Conservation (phyloP, 768 basidiomycete genomes). For the Phaffia tasmanica region DNA sequence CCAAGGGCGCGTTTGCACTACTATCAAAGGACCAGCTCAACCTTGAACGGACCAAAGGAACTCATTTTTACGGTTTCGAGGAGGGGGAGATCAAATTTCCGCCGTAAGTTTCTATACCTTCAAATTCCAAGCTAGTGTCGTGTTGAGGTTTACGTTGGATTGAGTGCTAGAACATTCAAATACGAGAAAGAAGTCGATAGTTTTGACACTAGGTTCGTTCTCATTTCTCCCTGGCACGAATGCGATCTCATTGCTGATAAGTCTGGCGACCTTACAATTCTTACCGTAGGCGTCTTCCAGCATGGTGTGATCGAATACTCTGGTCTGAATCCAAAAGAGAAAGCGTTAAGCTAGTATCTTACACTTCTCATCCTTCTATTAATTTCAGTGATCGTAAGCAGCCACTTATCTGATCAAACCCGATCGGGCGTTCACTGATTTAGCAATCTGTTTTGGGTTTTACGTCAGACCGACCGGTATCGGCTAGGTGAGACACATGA, state of each 20-base stretch:
- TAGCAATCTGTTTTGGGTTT: not conserved
- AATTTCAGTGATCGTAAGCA: conserved; percentile 8
- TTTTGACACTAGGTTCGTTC: not conserved
- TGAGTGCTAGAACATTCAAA: conserved; percentile 5
- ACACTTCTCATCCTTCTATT: conserved; percentile 14
- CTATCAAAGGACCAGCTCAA: conserved; percentile 11
- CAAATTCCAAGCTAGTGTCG: not conserved
- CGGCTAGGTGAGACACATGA: not conserved
- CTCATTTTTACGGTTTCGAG: conserved; percentile 5
- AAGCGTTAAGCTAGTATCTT: not conserved
- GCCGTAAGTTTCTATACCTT: not conserved
- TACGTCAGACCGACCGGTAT: not conserved
- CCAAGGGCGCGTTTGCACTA: not conserved
- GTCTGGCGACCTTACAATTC: not conserved
- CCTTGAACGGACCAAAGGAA: conserved; percentile 1
- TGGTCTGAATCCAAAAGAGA: not conserved
- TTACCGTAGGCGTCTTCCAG: conserved; percentile 3
- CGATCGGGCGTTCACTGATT: not conserved
- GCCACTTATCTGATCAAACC: not conserved
- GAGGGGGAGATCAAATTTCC: conserved; percentile 17
- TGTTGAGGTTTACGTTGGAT: not conserved
- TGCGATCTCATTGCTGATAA: no score
- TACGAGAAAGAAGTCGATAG: conserved; percentile 1
- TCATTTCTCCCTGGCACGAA: not conserved
- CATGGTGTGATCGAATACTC: conserved; percentile 16